A percentile compares a stretch with the other conserved stretches of the same genome.
These are phyloP conservation scores for Chondrostereum purpureum DNA, from an alignment of 1,284 basidiomycete species.

Conservation along the genomic window DNA sequence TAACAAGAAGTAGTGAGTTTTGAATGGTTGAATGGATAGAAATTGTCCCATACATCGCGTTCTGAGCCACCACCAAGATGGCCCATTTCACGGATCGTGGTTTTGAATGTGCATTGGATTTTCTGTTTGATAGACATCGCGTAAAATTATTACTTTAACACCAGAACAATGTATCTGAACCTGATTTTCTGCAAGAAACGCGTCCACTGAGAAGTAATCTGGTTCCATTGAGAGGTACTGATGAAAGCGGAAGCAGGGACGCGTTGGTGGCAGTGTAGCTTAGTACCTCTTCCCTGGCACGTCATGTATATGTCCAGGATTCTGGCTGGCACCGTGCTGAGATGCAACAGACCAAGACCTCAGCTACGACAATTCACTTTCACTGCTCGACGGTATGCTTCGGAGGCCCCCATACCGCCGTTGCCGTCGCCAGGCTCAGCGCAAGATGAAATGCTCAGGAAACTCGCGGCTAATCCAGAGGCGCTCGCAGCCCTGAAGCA, in stretches of 20 bases:
- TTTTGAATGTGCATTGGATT: conserved; percentile 84
- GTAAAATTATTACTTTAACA: neutral
- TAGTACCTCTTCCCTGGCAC: conserved; percentile 4
- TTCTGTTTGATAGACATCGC: conserved; percentile 52
- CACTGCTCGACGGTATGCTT: conserved; percentile 26
- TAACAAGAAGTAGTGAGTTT: too few species aligned
- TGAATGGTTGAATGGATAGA: too few species aligned
- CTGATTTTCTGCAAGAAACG: conserved; percentile 87
- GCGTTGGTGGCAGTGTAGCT: neutral
- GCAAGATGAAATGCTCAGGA: conserved; percentile 38
- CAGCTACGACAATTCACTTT: conserved; percentile 31
- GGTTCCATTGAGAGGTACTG: conserved; percentile 74
- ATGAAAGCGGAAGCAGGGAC: conserved; percentile 1
- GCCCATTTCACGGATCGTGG: conserved; percentile 80
- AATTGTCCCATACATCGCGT: conserved; percentile 54
- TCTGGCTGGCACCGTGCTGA: conserved; percentile 4
- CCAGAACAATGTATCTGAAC: conserved; percentile 28
- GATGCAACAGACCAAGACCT: conserved; percentile 12
- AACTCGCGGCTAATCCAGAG: conserved; percentile 43
- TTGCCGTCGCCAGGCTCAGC: conserved; percentile 2
- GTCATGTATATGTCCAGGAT: conserved; percentile 7
- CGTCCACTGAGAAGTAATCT: conserved; percentile 84
- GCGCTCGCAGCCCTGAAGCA: conserved; percentile 41
- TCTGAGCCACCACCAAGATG: conserved; percentile 82
- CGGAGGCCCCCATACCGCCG: too few species aligned